phyloP scores from a whole-genome alignment of 805 yeast genomes.

The Wickerhamiella kazuoi region DNA sequence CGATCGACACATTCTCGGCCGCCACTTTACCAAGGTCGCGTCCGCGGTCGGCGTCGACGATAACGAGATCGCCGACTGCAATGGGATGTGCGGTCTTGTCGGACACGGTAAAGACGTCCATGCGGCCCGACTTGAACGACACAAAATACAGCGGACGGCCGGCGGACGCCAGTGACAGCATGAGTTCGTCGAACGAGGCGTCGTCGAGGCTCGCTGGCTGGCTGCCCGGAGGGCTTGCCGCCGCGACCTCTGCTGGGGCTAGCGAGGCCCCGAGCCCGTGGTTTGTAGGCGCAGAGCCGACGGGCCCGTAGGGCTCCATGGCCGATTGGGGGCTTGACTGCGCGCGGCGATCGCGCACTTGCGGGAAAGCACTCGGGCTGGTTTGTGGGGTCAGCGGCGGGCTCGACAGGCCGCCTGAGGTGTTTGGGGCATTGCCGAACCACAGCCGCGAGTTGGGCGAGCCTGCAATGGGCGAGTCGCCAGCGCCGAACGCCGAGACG shows the following conservation, averaged over 20 bases:
- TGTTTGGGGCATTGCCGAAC: conserved; percentile 1
- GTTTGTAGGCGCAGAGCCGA: too few relatives aligned
- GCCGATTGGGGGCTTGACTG: too few relatives aligned
- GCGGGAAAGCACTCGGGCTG: conserved; percentile 2
- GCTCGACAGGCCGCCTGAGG: background rate
- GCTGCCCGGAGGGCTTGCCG: too few relatives aligned
- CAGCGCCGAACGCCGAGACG: background rate
- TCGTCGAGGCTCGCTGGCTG: too few relatives aligned
- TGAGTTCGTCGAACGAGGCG: conserved; percentile 1
- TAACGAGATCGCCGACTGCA: conserved; percentile 46
- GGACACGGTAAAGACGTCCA: conserved; percentile 59
- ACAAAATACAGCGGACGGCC: conserved; percentile 35
- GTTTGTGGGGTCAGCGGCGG: conserved; percentile 5
- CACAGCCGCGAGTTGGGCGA: background rate
- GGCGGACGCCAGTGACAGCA: background rate
- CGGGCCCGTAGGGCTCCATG: too few relatives aligned
- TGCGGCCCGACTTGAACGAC: conserved; percentile 61
- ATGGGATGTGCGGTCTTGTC: conserved; percentile 22
- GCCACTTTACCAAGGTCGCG: conserved; percentile 55
- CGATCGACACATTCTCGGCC: conserved; percentile 37
- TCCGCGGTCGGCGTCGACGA: conserved; percentile 76
- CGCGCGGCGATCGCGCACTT: too few relatives aligned
- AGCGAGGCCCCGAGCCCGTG: too few relatives aligned
- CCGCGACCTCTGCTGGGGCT: too few relatives aligned
- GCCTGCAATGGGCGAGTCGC: background rate